Base-by-base conservation (phyloP, 23 red algal genomes). In the Gracilaria gracilis region DNA sequence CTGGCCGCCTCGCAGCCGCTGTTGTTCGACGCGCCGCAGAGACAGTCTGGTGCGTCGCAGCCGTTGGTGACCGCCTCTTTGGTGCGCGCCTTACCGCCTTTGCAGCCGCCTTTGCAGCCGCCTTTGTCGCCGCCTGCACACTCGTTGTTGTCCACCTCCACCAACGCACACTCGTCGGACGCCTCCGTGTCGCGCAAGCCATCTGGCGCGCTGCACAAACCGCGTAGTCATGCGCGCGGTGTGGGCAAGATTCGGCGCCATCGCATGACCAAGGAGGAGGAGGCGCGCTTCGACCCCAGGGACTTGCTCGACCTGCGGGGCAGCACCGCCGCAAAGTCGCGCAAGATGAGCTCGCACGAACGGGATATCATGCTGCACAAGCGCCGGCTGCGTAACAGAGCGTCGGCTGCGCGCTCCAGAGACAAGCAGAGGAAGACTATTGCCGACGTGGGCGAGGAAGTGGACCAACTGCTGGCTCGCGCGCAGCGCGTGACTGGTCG, bases 321-420 rank as follows among this genome's bases (percentile, higher is more conserved):
- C 67, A 98, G 84, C 67, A 98, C 95, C 20, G 91, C 95, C 51
- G 85, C 91, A 35, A 82, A 80, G 67, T 82, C 85, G 33, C 84
- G 95, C 58, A 90, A 80, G 44, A 98, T 98, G 95, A 94, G 80
- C 35, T 42, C 34, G 40, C 83, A 85, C 19, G 95, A 98, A 61
- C 83, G 95, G n/a, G 74, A 94, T 20, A 82, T 93, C 76, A 87
- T 98, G 88, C 71, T 93, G 27, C 65, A 88, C 34, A 98, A 93
- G 85, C 75, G 95, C 4, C 92, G 92, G 54, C 34, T 98, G 29
- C 38, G 95, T 4, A 98, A 98, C 72, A 54, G 95, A 23, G 53
- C 29, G 42, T 84, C 73, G 48, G 95, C 95, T 19, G 79, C 73
- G 44, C 90, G 95, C 15, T 91, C 84, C 13, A 66, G 95, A 1